Base-by-base conservation (phyloP, 2,329 filamentous ascomycete species). In the Albifimbria verrucaria region DNA sequence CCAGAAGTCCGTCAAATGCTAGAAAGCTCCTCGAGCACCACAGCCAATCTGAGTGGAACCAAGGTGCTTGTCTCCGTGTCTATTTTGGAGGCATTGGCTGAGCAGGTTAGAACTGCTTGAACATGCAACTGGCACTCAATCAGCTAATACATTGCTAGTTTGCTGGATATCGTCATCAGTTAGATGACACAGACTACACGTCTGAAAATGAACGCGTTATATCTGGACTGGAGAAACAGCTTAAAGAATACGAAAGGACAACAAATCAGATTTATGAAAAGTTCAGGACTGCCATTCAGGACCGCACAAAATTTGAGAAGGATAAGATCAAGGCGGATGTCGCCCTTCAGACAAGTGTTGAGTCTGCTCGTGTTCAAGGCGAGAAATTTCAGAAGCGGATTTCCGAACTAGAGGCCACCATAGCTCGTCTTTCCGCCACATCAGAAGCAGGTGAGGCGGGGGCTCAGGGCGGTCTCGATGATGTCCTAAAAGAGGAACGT, bases 261-360 rank as follows among this genome's bases (percentile, higher is more conserved):
- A 63, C 77, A 2, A 68, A 69, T 21, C 65, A 67, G 6, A 73
- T 82, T 4, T 76, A 82, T 48, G 64, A 68, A 7, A 73, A 72
- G 43, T 78, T 77, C 53, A 75, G 78, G 57, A 70, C 70, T 15
- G 79, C 82, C 3, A 64, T 83, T 5, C 67, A 76, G 52, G 81
- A 85, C 21, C 77, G 80, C 28, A 71, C 70, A 28, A 61, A 59
- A 5, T 79, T 78, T 41, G 74, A 83, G 58, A 70, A 65, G 20
- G 72, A 82, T 26, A 74, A 74, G 48, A 66, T 72, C 39, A 72
- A 77, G 43, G 66, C 72, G 0, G 69, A 69, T 1, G 59, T 63
- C 4, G 49, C 65, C 2, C 58, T 70, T 17, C 57, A 70, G 43
- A 58, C 66, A 2, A 62, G 62, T 4, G 57, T 51, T 43, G 63